Conservation (phyloP, 164 flowering plant species). For the Sedum album region DNA sequence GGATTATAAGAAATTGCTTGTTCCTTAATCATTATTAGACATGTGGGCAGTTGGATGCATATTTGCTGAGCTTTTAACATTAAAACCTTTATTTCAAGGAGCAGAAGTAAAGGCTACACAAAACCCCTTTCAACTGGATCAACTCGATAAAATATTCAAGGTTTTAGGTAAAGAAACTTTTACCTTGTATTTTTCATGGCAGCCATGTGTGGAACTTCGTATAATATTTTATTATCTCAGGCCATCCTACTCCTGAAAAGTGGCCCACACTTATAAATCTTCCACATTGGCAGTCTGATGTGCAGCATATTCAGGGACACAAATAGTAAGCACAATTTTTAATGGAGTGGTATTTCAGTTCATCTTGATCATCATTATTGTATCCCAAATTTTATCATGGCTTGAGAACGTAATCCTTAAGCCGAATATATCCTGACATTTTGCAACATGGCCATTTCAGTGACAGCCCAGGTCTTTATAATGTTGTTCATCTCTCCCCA, state of each 20-base stretch:
- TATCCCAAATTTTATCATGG: not conserved
- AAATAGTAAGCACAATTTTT: slow-evolving; percentile 52
- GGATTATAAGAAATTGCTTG: not conserved
- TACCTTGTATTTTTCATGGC: slow-evolving; percentile 3
- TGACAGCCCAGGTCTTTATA: slow-evolving; percentile 76
- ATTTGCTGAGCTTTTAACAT: slow-evolving; percentile 91
- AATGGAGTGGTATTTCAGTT: not conserved
- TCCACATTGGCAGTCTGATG: slow-evolving; percentile 84
- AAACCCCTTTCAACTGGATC: slow-evolving; percentile 98
- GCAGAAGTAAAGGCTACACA: slow-evolving; percentile 83
- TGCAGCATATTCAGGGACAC: slow-evolving; percentile 77
- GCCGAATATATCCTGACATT: not conserved
- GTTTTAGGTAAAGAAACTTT: slow-evolving; percentile 54
- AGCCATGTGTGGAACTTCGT: slow-evolving; percentile 5
- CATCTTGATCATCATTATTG: not conserved
- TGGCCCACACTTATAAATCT: slow-evolving; percentile 90
- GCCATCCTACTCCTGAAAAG: slow-evolving; percentile 93
- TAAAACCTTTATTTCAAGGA: slow-evolving; percentile 98
- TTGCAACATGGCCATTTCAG: slow-evolving; percentile 22
- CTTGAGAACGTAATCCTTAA: not conserved
- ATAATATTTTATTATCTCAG: slow-evolving; percentile 21
- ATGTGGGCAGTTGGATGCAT: slow-evolving; percentile 99
- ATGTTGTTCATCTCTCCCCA: slow-evolving; percentile 67
- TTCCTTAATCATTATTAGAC: slow-evolving; percentile 34
- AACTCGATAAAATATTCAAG: slow-evolving; percentile 95